phyloP scores from a whole-genome alignment of 129 eudicot genomes.

The Lonicera japonica region DNA sequence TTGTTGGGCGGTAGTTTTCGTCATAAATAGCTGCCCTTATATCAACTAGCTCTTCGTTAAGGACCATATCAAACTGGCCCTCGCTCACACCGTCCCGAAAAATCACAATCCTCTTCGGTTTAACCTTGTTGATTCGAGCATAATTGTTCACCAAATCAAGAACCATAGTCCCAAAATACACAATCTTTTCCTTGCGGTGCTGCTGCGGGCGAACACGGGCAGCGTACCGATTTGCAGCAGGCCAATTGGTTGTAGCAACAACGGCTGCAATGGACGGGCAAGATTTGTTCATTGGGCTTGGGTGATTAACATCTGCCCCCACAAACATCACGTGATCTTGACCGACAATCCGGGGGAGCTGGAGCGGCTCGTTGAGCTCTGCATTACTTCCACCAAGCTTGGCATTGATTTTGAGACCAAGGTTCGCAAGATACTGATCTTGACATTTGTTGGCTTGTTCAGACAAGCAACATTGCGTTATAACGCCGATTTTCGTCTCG shows the following conservation, averaged over 20 bases:
- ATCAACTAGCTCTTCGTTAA: conserved; percentile 51
- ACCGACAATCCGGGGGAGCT: conserved; percentile 32
- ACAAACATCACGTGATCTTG: conserved; percentile 58
- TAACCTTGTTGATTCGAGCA: conserved; percentile 29
- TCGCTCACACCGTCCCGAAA: conserved; percentile 93
- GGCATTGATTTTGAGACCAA: conserved; percentile 72
- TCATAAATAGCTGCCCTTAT: conserved; percentile 35
- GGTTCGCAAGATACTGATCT: conserved; percentile 62
- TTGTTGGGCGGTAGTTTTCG: conserved; percentile 33
- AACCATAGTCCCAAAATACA: conserved; percentile 49
- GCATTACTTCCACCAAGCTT: conserved; percentile 78
- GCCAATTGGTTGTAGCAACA: conserved; percentile 72
- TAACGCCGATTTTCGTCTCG: conserved; percentile 62
- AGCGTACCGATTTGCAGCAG: conserved; percentile 54
- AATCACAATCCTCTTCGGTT: conserved; percentile 52
- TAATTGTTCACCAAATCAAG: conserved; percentile 46
- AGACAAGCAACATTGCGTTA: conserved; percentile 65
- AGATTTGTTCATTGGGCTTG: conserved; percentile 30
- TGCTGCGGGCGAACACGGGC: conserved; percentile 55
- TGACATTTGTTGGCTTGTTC: conserved; percentile 28
- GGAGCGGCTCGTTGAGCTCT: conserved; percentile 34
- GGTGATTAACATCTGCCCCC: conserved; percentile 92
- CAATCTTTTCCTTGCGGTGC: conserved; percentile 53
- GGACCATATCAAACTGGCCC: conserved; percentile 73
- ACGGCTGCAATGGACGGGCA: conserved; percentile 79